Base-by-base conservation (phyloP, 257 asterid genomes). In the Plantago major region DNA sequence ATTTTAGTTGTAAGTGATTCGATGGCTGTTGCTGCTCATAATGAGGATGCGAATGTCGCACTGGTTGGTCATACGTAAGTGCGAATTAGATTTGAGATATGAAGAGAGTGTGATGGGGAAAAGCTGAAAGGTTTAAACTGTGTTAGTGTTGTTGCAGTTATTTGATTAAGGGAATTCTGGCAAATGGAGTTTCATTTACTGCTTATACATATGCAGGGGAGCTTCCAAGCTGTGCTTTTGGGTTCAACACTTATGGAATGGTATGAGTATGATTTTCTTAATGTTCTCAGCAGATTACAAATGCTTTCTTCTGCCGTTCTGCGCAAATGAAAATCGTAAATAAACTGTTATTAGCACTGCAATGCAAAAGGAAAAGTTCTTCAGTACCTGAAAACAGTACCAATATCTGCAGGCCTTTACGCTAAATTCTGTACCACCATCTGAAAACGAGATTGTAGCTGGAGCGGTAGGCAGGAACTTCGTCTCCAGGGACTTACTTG, bases 181-280 rank as follows among this genome's bases (percentile, higher is more conserved):
- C 60, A 7, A 76, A 72, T 71, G 95, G 92, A 66, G 66, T 55
- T 17, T 69, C 78, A 42, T 90, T 83, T 79, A 84, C 92, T 26
- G 95, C 96, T 64, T 90, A 90, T 56, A 90, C 98, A 6, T 88
- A 90, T 73, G 98, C 95, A 58, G 98, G 96, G 69, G 98, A 88
- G 87, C 91, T 90, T 2, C 96, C 98, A 5, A 90, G 88, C 79
- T 90, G 98, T 66, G 96, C 98, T 10, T 90, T 90, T 64, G 98
- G 89, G 37, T 88, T 88, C 79, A 90, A 85, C 67, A 82, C 48
- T 61, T 79, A 73, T 66, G 98, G 96, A 63, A 78, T 90, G 95
- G 98, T 87, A 82, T 42, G 6, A 10, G 18, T 54, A 11, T 1
- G 46, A 16, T 45, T 16, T 22, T 4, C 15, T 33, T 5, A n/a